These are phyloP conservation scores for Cochlearia excelsa DNA, from an alignment of 345 rosid genomes.

Conservation along the genomic window DNA sequence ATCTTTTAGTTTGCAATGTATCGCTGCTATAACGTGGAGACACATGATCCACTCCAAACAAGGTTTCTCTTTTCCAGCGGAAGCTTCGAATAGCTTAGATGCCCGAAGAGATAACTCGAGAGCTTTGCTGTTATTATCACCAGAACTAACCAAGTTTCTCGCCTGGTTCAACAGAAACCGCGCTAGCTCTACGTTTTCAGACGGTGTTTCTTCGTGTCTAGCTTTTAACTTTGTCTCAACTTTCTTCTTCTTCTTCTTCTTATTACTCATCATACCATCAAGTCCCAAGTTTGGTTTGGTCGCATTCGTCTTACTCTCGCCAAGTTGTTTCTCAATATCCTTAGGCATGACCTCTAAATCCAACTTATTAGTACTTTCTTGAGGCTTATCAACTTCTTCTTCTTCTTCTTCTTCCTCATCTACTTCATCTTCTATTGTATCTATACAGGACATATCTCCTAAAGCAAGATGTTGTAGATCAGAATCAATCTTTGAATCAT, in stretches of 20 bases:
- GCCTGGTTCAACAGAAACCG: slow-evolving; percentile 75
- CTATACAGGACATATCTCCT: slow-evolving; percentile 59
- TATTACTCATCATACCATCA: slow-evolving; percentile 22
- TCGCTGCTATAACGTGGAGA: slow-evolving; percentile 79
- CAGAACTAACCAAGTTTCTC: slow-evolving; percentile 63
- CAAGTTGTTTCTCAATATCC: slow-evolving; percentile 39
- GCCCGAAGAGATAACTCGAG: slow-evolving; percentile 76
- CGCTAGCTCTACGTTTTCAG: slow-evolving; percentile 55
- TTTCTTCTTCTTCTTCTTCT: slow-evolving; percentile 42
- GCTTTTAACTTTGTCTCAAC: slow-evolving; percentile 45
- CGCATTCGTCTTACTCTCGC: slow-evolving; percentile 39
- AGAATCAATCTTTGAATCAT: slow-evolving; percentile 85
- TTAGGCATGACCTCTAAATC: slow-evolving; percentile 20
- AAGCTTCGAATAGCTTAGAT: slow-evolving; percentile 60
- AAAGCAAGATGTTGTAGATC: slow-evolving; percentile 73
- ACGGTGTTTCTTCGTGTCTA: slow-evolving; percentile 44
- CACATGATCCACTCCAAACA: slow-evolving; percentile 78
- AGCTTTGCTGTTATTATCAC: slow-evolving; percentile 65
- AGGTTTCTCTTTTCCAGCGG: slow-evolving; percentile 52
- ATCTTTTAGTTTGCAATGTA: slow-evolving; percentile 71
- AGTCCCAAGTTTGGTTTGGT: slow-evolving; percentile 44
- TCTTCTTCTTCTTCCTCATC: slow-evolving; percentile 32
- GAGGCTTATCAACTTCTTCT: slow-evolving; percentile 46
- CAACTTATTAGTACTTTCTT: slow-evolving; percentile 43
- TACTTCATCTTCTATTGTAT: slow-evolving; percentile 35